A percentile compares a stretch with the other conserved stretches of the same genome.
phyloP scores from a whole-genome alignment of 2,329 filamentous ascomycete species.

The Ciborinia camelliae region DNA sequence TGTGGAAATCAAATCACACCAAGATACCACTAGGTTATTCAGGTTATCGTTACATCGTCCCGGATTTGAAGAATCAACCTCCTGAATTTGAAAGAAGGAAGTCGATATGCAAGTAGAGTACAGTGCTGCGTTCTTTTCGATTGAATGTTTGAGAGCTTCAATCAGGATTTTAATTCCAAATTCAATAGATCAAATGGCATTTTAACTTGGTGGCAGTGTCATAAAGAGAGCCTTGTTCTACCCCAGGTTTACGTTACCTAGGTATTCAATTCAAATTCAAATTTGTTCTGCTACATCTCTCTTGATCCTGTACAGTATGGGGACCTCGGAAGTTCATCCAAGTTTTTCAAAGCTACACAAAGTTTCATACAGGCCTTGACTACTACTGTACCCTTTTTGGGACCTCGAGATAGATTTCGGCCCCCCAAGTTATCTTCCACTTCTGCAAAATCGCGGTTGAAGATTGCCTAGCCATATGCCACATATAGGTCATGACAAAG shows the following conservation, averaged over 20 bases:
- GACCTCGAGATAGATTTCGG: constrained; percentile 3
- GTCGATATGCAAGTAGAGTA: neutral
- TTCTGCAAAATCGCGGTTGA: neutral
- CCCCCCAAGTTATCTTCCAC: constrained; percentile 14
- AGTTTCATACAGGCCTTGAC: neutral
- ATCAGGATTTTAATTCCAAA: neutral
- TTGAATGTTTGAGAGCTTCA: neutral
- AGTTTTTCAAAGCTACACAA: neutral
- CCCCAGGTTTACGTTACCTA: constrained; percentile 18
- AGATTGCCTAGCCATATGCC: constrained; percentile 9
- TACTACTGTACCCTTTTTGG: neutral
- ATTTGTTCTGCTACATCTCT: neutral
- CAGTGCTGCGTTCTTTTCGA: neutral
- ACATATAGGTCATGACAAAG: constrained; percentile 20
- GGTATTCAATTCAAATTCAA: neutral
- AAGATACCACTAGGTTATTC: constrained; percentile 13
- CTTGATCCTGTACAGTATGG: neutral
- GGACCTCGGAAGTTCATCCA: neutral
- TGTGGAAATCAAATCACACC: constrained; percentile 17
- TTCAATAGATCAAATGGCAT: neutral
- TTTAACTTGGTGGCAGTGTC: neutral
- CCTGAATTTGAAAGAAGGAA: neutral
- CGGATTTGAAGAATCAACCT: neutral
- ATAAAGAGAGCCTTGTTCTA: constrained; percentile 12
- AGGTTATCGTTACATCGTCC: constrained; percentile 17